These are phyloP conservation scores for Nicotiana paniculata DNA, from an alignment of 257 asterid genomes.

Conservation along the genomic window DNA sequence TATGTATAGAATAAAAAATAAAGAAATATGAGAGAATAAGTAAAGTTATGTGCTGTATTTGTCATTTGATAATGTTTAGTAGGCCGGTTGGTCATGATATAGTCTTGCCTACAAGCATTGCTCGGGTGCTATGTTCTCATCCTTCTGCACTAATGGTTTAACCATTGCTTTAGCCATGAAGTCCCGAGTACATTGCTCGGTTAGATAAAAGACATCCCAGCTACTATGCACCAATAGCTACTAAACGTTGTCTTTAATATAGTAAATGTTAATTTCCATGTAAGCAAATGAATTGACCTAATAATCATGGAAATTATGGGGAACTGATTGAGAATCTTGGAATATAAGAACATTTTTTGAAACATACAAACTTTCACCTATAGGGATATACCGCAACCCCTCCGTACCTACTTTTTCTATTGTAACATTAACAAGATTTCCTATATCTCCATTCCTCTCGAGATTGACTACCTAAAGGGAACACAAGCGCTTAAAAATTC, in stretches of 20 bases:
- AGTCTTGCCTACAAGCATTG: not conserved
- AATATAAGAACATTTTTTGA: no score
- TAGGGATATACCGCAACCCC: no score
- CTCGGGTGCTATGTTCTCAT: not conserved
- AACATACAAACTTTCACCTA: not conserved
- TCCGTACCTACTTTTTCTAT: not conserved
- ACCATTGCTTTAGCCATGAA: not conserved
- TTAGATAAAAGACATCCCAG: not conserved
- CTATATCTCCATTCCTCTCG: not conserved
- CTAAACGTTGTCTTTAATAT: not conserved
- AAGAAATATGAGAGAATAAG: not conserved
- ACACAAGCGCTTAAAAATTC: not conserved
- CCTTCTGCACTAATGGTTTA: not conserved
- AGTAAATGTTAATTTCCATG: not conserved
- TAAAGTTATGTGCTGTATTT: no score
- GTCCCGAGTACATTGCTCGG: not conserved
- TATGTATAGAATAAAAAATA: not conserved
- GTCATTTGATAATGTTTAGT: not conserved
- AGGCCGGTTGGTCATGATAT: not conserved
- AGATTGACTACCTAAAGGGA: not conserved
- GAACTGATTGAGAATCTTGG: not conserved
- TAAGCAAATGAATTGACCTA: not conserved
- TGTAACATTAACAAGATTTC: not conserved
- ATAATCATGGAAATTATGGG: not conserved
- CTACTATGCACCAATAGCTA: not conserved